Percentiles rank a stretch among this genome's conserved stretches.
phyloP scores from a whole-genome alignment of 176 grass and related monocot genomes.

The Panicum miliaceum region DNA sequence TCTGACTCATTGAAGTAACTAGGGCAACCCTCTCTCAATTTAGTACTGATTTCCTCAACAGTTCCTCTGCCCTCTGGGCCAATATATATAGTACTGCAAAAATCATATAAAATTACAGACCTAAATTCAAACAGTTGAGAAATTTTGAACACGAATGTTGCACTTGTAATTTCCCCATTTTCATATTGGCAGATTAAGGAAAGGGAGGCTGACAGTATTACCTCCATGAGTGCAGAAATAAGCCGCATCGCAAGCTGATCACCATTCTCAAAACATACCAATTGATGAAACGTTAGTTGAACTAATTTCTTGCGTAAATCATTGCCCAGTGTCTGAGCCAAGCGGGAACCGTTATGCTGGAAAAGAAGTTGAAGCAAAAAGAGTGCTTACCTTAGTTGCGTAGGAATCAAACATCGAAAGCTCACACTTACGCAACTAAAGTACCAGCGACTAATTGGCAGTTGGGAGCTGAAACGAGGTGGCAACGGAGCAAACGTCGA shows the following conservation, averaged over 20 bases:
- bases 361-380: conserved; percentile 94
- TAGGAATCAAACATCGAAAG: no score
- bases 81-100: conserved; percentile 92
- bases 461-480: no score
- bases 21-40: conserved; percentile 88
- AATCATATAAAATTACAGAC: conserved; percentile 33
- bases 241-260: conserved; percentile 76
- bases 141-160: background rate
- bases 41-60: conserved; percentile 88
- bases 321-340: conserved; percentile 80
- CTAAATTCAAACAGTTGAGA: conserved; percentile 28
- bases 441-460: no score
- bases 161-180: background rate
- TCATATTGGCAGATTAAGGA: conserved; percentile 11
- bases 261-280: conserved; percentile 97
- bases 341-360: conserved; percentile 87
- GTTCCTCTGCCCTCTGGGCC: conserved; percentile 85
- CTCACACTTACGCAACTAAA: no score
- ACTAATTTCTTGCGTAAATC: conserved; percentile 67
- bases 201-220: conserved; percentile 35
- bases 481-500: no score
- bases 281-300: conserved; percentile 86
- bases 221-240: conserved; percentile 97
- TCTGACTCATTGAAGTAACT: conserved; percentile 97
- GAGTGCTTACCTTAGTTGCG: no score